A percentile compares a stretch with the other conserved stretches of the same genome.
Conservation (phyloP, 2,329 filamentous ascomycete species). For the Elsinoe necatrix region DNA sequence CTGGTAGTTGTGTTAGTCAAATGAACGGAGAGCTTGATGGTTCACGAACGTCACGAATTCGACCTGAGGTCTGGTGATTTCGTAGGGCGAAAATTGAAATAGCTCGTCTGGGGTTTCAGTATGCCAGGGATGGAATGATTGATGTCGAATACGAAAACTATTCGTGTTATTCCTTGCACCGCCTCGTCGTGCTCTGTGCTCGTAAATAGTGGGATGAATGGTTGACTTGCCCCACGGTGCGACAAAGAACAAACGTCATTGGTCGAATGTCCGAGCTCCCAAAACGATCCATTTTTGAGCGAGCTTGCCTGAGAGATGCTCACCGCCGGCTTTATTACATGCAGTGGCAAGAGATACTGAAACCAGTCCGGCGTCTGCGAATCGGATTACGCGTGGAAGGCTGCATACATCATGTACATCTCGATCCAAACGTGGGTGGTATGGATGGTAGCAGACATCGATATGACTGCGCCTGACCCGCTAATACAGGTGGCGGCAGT, state of each 20-base stretch:
- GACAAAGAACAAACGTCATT: slow-evolving; percentile 5
- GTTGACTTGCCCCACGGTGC: slow-evolving; percentile 11
- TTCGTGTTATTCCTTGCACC: not conserved
- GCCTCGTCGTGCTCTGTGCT: slow-evolving; percentile 5
- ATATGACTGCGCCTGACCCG: not conserved
- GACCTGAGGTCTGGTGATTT: no score
- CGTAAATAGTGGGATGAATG: slow-evolving; percentile 13
- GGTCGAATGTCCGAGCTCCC: not conserved
- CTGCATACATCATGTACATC: not conserved
- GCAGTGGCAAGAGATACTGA: not conserved
- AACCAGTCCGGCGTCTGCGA: slow-evolving; percentile 1
- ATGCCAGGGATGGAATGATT: not conserved
- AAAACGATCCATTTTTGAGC: not conserved
- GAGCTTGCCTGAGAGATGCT: not conserved
- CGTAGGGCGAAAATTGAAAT: no score
- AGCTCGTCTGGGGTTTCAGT: no score
- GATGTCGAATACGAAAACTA: not conserved
- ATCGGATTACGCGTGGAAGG: not conserved
- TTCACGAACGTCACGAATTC: no score
- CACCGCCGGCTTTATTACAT: not conserved
- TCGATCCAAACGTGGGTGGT: not conserved
- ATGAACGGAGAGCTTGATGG: no score
- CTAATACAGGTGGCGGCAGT: not conserved
- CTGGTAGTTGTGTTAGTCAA: not conserved
- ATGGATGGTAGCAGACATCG: not conserved